Base-by-base conservation (phyloP, 1,284 basidiomycete species). In the Ganoderma boninense region DNA sequence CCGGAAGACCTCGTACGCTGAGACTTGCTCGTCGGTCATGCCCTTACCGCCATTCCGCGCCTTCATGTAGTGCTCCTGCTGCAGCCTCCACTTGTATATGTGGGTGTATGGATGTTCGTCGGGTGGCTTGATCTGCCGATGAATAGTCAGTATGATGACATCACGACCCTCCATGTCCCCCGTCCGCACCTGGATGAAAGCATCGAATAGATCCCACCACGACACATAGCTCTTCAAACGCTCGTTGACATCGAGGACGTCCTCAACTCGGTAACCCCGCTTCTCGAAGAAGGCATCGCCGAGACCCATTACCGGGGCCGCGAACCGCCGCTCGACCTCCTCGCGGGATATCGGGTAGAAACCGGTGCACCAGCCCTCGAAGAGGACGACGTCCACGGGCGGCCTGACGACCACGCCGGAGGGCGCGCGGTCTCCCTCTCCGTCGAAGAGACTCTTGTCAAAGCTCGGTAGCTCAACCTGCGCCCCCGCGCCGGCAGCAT, bases 61-160 rank as follows among this genome's bases (percentile, higher is more conserved):
- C 79, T 96, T 97, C 95, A 97, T 97, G 64, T 87, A 77, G 69
- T 93, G 94, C 77, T 98, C 96, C 80, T 97, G 96, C 79, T 97
- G 86, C 32, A 94, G 80, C 26, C 96, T 86, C 96, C 96, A 97
- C 72, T 85, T 87, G 80, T 93, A 94, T 42, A 94, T 84, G 68
- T 90, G 83, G 42, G 85, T 83, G 70, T 91, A 89, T 1, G 84
- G 84, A 61, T 86, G 86, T 29, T 77, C 69, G 20, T 84, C 76
- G 1, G 86, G 83, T 4, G 85, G 81, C 71, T 82, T 84, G 43
- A 93, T 87, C 92, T 92, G 42, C 26, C 6, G 1, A 23, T 1
- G 20, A 26, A 1, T 8, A 35, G 35, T 29, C 20, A n/a, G 26
- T 18, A n/a, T n/a, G n/a, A 40, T 6, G 23, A 20, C 46, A 49